Evolutionary conservation across 768 basidiomycete genomes (phyloP).

Genomic region (Kondoa malvinella): DNA sequence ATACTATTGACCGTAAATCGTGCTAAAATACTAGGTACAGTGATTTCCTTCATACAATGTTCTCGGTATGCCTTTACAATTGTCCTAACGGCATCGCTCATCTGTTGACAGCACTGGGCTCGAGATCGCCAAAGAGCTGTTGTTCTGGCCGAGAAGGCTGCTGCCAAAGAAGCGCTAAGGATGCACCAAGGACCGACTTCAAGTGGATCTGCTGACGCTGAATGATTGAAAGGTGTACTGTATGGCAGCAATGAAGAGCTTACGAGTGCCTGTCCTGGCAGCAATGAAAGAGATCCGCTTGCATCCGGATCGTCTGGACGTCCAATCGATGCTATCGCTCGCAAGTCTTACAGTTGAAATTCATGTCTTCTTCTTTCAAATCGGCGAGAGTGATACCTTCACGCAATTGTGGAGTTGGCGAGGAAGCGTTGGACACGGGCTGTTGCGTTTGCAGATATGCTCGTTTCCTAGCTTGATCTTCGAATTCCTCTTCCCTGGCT

Average conservation of each 20-base stretch:
- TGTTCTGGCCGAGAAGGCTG: not conserved
- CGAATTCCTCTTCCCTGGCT: slow-evolving; percentile 43
- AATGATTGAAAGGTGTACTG: not conserved
- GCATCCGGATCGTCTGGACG: not conserved
- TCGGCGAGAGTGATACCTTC: not conserved
- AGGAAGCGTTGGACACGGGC: slow-evolving; percentile 16
- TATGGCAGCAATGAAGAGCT: too few relatives aligned
- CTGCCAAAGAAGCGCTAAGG: not conserved
- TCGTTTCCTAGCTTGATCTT: slow-evolving; percentile 18
- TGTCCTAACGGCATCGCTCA: too few relatives aligned
- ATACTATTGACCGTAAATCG: too few relatives aligned
- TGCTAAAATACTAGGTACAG: too few relatives aligned
- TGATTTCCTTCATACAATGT: too few relatives aligned
- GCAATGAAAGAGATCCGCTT: not conserved
- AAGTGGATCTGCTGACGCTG: not conserved
- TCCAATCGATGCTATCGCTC: not conserved
- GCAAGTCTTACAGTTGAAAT: slow-evolving; percentile 19
- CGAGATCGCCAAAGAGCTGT: not conserved
- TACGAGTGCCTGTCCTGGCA: too few relatives aligned
- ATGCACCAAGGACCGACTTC: not conserved
- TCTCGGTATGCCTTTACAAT: too few relatives aligned
- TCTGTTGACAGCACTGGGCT: not conserved
- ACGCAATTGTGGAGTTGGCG: not conserved
- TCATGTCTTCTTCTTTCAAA: slow-evolving; percentile 12
- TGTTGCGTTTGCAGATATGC: slow-evolving; percentile 21